Conservation (phyloP, 148 eudicot genomes). For the Rhododendron griersonianum region DNA sequence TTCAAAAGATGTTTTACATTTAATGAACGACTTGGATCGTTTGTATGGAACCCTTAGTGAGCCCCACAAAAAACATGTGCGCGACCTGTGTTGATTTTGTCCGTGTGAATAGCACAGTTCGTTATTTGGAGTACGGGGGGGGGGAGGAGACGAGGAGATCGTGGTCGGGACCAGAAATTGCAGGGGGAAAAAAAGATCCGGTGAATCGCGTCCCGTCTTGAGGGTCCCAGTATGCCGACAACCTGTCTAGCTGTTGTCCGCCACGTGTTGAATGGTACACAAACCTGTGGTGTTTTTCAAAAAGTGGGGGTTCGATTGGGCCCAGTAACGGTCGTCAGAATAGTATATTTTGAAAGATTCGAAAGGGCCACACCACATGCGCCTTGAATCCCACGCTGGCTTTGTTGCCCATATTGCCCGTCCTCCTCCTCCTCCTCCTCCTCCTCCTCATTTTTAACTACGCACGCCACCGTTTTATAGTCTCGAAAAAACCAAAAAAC, state of each 20-base stretch:
- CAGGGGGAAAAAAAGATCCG: background rate
- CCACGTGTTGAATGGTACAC: background rate
- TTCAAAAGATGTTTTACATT: too few species aligned
- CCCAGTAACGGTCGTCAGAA: slow-evolving; percentile 5
- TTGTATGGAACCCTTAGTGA: too few species aligned
- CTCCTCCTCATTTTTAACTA: background rate
- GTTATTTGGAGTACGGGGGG: too few species aligned
- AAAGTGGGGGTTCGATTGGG: background rate
- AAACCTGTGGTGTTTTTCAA: background rate
- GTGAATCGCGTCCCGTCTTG: background rate
- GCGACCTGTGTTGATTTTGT: too few species aligned
- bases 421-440: background rate
- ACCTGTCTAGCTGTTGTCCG: background rate
- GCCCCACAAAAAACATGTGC: too few species aligned
- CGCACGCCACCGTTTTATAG: background rate
- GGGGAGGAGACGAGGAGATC: background rate
- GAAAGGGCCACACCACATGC: background rate
- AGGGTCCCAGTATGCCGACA: background rate
- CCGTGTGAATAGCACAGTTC: too few species aligned
- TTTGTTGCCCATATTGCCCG: background rate
- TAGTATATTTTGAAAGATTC: slow-evolving; percentile 1
- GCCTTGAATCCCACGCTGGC: background rate
- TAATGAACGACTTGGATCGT: too few species aligned
- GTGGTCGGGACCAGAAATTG: slow-evolving; percentile 21
- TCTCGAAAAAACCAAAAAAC: background rate